Conservation (phyloP, 1,284 basidiomycete genomes). For the Quambalaria eucalypti region DNA sequence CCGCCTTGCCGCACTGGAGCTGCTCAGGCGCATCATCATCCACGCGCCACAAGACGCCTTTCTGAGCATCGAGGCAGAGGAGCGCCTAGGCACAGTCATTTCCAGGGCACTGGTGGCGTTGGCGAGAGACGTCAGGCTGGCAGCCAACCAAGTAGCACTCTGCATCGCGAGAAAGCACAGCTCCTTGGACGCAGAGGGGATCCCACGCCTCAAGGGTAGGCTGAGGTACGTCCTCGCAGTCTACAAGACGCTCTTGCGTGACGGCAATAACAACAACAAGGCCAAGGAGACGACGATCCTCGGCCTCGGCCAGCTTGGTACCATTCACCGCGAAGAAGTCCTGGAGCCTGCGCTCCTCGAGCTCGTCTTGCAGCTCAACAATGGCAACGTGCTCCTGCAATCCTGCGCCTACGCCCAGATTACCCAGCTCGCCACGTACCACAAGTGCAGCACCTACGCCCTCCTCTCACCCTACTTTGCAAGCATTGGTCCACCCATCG, state of each 20-base stretch:
- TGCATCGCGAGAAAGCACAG: background rate
- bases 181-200: background rate
- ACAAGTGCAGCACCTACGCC: constrained; percentile 35
- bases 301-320: constrained; percentile 16
- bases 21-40: too few relatives aligned
- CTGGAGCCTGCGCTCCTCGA: constrained; percentile 19
- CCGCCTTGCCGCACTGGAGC: too few relatives aligned
- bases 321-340: constrained; percentile 15
- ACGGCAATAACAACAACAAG: constrained; percentile 6
- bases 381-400: constrained; percentile 17
- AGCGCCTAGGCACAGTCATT: too few relatives aligned
- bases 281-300: constrained; percentile 23
- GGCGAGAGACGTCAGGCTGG: background rate
- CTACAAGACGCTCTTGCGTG: background rate
- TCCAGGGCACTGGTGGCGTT: too few relatives aligned
- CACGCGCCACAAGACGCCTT: too few relatives aligned
- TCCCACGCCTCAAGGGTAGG: background rate
- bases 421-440: constrained; percentile 26
- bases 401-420: constrained; percentile 32
- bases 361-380: constrained; percentile 23
- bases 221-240: background rate
- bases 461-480: constrained; percentile 35
- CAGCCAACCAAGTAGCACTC: background rate
- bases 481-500: constrained; percentile 23
- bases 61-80: too few relatives aligned